Conservation (phyloP, 2,329 filamentous ascomycete species). For the Hypoxylon sp. region DNA sequence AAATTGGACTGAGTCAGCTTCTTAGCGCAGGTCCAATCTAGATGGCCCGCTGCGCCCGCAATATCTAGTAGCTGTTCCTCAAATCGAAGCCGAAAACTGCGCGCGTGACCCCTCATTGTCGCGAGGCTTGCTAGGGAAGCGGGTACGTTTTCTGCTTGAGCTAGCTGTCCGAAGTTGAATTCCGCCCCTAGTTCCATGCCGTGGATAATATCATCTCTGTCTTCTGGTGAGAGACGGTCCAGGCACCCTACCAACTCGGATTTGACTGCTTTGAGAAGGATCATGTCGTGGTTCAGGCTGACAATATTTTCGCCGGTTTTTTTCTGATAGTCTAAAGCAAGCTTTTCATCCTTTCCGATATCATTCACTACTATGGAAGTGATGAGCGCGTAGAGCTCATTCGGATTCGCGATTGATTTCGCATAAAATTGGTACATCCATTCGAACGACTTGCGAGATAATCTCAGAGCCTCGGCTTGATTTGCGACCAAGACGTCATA, state of each 20-base stretch:
- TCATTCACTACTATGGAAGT: conserved; percentile 57
- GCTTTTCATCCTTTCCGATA: conserved; percentile 56
- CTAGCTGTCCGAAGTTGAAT: conserved; percentile 58
- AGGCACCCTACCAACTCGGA: conserved; percentile 52
- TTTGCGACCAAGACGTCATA: conserved; percentile 54
- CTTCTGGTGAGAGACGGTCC: conserved; percentile 44
- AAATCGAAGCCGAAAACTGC: conserved; percentile 56
- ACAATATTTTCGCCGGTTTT: conserved; percentile 45
- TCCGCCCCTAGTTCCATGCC: conserved; percentile 56
- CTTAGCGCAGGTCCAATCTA: conserved; percentile 53
- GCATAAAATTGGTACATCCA: conserved; percentile 49
- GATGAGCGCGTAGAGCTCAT: conserved; percentile 53
- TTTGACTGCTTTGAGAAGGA: conserved; percentile 52
- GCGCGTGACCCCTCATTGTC: conserved; percentile 46
- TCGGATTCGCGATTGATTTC: conserved; percentile 31
- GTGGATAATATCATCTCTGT: conserved; percentile 52
- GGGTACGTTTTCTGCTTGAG: conserved; percentile 57
- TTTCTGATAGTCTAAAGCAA: conserved; percentile 47
- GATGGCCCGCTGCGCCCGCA: conserved; percentile 57
- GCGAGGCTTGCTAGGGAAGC: conserved; percentile 51
- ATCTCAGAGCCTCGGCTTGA: conserved; percentile 47
- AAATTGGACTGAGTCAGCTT: conserved; percentile 55
- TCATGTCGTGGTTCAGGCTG: conserved; percentile 53
- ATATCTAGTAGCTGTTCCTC: conserved; percentile 58
- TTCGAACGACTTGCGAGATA: conserved; percentile 53